Percentiles rank a stretch among this genome's conserved stretches.
phyloP scores from a whole-genome alignment of 495 filamentous ascomycete species.

The Letharia columbiana region DNA sequence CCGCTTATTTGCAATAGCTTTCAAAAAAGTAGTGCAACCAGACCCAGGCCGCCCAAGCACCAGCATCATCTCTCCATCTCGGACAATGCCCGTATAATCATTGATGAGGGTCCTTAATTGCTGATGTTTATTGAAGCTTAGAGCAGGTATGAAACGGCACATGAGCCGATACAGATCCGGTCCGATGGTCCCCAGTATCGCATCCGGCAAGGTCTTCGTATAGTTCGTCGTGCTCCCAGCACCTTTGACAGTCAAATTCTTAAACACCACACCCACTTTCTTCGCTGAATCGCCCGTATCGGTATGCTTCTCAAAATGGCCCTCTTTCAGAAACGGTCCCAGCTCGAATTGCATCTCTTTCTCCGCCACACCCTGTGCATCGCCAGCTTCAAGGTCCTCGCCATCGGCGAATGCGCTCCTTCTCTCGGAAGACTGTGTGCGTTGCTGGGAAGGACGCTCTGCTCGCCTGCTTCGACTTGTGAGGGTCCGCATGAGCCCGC shows the following conservation, averaged over 20 bases:
- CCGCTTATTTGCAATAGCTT: slow-evolving; percentile 65
- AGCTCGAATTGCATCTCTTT: slow-evolving; percentile 58
- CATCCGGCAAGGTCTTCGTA: slow-evolving; percentile 66
- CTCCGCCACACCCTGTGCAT: slow-evolving; percentile 30
- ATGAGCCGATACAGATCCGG: slow-evolving; percentile 71
- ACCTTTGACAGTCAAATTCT: slow-evolving; percentile 69
- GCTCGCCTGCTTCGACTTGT: slow-evolving; percentile 22
- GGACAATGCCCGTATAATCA: slow-evolving; percentile 70
- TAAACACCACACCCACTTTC: slow-evolving; percentile 78
- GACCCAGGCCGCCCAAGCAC: slow-evolving; percentile 73
- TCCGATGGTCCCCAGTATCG: slow-evolving; percentile 74
- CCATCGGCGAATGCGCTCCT: neutral
- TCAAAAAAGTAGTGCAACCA: slow-evolving; percentile 75
- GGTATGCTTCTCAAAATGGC: slow-evolving; percentile 70
- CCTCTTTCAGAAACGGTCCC: slow-evolving; percentile 65
- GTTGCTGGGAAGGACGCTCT: slow-evolving; percentile 4
- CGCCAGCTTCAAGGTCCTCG: slow-evolving; percentile 26
- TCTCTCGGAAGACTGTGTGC: slow-evolving; percentile 1
- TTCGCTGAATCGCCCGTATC: slow-evolving; percentile 61
- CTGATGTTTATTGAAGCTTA: slow-evolving; percentile 45
- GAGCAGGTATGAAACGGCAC: slow-evolving; percentile 52
- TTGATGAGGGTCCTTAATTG: slow-evolving; percentile 56
- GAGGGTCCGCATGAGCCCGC: slow-evolving; percentile 17
- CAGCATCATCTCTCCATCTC: slow-evolving; percentile 76
- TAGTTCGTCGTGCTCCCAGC: slow-evolving; percentile 57